These are phyloP conservation scores for Lactarius pseudohatsudake DNA, from an alignment of 768 basidiomycete species.

Conservation along the genomic window DNA sequence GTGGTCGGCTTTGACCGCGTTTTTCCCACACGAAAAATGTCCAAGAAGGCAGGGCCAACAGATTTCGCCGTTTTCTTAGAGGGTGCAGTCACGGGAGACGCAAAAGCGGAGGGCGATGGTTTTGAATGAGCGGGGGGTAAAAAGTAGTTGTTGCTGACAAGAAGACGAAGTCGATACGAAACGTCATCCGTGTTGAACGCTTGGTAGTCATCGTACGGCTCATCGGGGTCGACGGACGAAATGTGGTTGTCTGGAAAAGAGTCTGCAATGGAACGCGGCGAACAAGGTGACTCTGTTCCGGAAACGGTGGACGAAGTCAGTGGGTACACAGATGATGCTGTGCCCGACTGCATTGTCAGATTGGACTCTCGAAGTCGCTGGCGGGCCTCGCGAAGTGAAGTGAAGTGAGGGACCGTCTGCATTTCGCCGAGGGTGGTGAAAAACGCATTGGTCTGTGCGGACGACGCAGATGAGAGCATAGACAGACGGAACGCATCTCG, in stretches of 20 bases:
- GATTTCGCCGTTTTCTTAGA: conserved; percentile 49
- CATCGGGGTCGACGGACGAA: conserved; percentile 30
- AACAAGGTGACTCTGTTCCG: conserved; percentile 61
- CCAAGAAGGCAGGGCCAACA: conserved; percentile 58
- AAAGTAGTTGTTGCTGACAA: conserved; percentile 87
- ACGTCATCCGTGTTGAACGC: conserved; percentile 67
- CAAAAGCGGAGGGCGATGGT: conserved; percentile 67
- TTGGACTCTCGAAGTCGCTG: conserved; percentile 45
- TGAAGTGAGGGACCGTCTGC: conserved; percentile 30
- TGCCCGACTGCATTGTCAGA: conserved; percentile 61
- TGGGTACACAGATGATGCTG: conserved; percentile 79
- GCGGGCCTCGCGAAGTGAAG: conserved; percentile 29
- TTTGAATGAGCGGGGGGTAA: conserved; percentile 86
- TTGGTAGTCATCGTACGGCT: conserved; percentile 30
- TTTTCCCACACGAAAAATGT: conserved; percentile 69
- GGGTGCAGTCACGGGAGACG: conserved; percentile 38
- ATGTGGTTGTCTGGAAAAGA: conserved; percentile 46
- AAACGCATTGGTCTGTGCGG: conserved; percentile 27
- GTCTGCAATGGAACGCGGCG: conserved; percentile 57
- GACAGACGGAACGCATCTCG: conserved; percentile 30
- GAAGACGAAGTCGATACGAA: conserved; percentile 76
- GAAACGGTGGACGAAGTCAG: conserved; percentile 65
- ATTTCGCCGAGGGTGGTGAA: conserved; percentile 27
- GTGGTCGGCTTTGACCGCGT: conserved; percentile 62
- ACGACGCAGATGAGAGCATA: conserved; percentile 27